Conservation (phyloP, 2,329 filamentous ascomycete species). For the Phyllosticta citribraziliensis region DNA sequence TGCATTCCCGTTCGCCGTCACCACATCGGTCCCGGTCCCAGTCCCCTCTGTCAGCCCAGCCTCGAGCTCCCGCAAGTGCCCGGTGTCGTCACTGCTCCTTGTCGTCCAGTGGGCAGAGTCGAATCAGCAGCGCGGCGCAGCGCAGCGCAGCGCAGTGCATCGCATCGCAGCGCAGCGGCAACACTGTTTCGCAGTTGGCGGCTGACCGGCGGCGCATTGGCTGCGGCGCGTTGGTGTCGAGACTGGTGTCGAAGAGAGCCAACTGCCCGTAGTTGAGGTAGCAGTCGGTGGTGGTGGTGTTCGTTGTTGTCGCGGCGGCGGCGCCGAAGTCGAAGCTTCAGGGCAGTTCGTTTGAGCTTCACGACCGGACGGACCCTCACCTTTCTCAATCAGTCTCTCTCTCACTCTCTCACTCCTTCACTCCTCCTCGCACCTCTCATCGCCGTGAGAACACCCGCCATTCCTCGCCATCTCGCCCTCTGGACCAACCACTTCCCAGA, state of each 20-base stretch:
- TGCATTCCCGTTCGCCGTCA: neutral
- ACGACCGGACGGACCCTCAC: neutral
- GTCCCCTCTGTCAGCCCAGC: slow-evolving; percentile 1
- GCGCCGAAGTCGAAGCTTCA: neutral
- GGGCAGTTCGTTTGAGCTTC: neutral
- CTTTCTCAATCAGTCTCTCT: neutral
- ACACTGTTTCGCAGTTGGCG: neutral
- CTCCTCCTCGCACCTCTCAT: neutral
- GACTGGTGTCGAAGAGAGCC: neutral
- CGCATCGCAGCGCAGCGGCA: neutral
- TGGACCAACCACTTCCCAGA: neutral
- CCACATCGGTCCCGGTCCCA: neutral
- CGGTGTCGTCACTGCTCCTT: slow-evolving; percentile 4
- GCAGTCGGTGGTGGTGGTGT: neutral
- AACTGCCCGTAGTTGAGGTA: neutral
- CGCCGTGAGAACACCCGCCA: neutral
- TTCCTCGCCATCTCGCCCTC: neutral
- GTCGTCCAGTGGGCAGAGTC: neutral
- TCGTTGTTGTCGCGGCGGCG: neutral
- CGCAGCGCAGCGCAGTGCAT: neutral
- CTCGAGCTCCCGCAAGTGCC: slow-evolving; percentile 4
- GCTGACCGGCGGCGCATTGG: neutral
- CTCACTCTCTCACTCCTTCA: neutral
- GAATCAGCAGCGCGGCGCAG: neutral
- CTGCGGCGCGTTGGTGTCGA: neutral